These are phyloP conservation scores for Cenchrus fungigraminus DNA, from an alignment of 176 grass and related monocot genomes.

Conservation along the genomic window DNA sequence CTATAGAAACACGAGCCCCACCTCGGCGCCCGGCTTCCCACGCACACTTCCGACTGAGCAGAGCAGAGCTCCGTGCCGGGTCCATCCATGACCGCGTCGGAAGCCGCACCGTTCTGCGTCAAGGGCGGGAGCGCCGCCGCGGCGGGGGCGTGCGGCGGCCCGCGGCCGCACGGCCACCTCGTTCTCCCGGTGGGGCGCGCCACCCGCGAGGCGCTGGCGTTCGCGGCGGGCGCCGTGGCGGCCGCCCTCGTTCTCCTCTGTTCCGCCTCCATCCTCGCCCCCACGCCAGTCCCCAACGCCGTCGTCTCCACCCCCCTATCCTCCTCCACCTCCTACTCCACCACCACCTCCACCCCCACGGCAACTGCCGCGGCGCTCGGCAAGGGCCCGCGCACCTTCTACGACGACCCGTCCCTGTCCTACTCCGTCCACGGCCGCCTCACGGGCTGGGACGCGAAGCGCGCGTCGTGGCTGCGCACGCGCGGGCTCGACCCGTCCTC, in stretches of 20 bases:
- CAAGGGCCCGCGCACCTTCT: slow-evolving; percentile 39
- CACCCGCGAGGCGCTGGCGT: slow-evolving; percentile 52
- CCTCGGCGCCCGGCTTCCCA: too few relatives aligned
- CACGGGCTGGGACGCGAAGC: slow-evolving; percentile 69
- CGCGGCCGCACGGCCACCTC: slow-evolving; percentile 32
- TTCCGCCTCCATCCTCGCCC: slow-evolving; percentile 31
- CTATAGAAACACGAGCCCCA: too few relatives aligned
- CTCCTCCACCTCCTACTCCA: not conserved
- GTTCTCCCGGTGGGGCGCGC: not conserved
- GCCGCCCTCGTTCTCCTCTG: slow-evolving; percentile 48
- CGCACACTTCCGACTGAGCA: too few relatives aligned
- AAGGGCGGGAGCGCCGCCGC: slow-evolving; percentile 1
- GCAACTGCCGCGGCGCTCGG: not conserved
- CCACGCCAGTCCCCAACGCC: slow-evolving; percentile 27
- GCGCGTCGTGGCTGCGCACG: slow-evolving; percentile 56
- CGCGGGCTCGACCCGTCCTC: slow-evolving; percentile 11
- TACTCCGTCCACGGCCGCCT: slow-evolving; percentile 52
- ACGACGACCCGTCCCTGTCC: slow-evolving; percentile 59
- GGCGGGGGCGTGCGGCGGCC: not conserved
- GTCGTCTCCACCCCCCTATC: slow-evolving; percentile 20
- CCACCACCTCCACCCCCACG: not conserved
- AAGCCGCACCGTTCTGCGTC: slow-evolving; percentile 1
- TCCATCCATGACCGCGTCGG: not conserved
- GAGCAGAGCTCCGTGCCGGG: too few relatives aligned
- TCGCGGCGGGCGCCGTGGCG: slow-evolving; percentile 53